phyloP scores from a whole-genome alignment of 345 rosid species.

The Cardamine chenopodiifolia region DNA sequence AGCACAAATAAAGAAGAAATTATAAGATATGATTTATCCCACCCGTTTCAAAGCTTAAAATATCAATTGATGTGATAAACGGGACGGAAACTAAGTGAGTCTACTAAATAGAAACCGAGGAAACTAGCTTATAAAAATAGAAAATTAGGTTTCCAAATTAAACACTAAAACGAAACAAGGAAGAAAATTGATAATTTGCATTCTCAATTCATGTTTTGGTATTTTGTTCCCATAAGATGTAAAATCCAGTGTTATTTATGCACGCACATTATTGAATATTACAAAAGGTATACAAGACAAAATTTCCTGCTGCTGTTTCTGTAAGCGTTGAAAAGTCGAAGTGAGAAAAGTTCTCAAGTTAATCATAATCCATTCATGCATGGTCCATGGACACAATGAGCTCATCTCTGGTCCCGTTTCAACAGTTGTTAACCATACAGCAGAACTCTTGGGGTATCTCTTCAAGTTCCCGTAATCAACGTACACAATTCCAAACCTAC shows the following conservation, averaged over 20 bases:
- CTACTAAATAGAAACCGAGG: background rate
- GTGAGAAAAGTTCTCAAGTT: background rate
- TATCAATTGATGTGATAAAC: background rate
- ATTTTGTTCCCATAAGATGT: no score
- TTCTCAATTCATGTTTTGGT: no score
- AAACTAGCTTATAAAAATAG: no score
- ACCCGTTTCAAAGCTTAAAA: slow-evolving; percentile 9
- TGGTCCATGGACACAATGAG: background rate
- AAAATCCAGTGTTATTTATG: no score
- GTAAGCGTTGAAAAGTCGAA: background rate
- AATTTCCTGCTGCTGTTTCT: background rate
- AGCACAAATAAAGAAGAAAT: background rate
- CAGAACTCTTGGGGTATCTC: slow-evolving; percentile 92
- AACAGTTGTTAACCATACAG: slow-evolving; percentile 83
- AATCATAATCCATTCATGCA: background rate
- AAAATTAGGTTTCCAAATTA: no score
- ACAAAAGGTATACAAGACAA: no score
- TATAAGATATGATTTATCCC: background rate
- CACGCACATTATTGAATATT: no score
- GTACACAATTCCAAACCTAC: slow-evolving; percentile 79
- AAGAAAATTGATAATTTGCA: no score
- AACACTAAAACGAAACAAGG: no score
- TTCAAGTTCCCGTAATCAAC: slow-evolving; percentile 66
- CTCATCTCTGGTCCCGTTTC: slow-evolving; percentile 38
- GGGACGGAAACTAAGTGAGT: background rate